Conservation (phyloP, 768 basidiomycete species). For the Termitomyces bulborhizus region DNA sequence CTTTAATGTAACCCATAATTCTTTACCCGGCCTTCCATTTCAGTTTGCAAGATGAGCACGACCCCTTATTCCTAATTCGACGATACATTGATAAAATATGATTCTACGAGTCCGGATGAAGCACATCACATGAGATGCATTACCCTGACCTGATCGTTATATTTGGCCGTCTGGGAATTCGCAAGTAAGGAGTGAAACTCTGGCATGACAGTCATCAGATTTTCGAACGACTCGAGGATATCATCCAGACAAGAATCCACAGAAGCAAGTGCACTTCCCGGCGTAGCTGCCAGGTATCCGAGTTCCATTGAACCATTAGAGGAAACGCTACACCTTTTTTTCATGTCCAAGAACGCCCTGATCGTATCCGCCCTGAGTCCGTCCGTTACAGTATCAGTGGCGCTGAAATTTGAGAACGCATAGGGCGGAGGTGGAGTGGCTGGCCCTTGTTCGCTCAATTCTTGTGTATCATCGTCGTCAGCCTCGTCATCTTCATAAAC, state of each 20-base stretch:
- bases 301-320: slow-evolving; percentile 5
- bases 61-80: not conserved
- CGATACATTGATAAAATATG: not conserved
- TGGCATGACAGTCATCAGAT: slow-evolving; percentile 13
- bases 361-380: not conserved
- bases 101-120: slow-evolving; percentile 9
- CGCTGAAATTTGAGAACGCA: slow-evolving; percentile 1
- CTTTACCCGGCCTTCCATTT: no score
- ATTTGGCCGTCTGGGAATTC: not conserved
- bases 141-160: not conserved
- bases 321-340: not conserved
- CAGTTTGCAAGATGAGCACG: no score
- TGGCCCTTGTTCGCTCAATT: not conserved
- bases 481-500: slow-evolving; percentile 5
- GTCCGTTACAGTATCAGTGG: not conserved
- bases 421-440: slow-evolving; percentile 14
- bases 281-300: slow-evolving; percentile 1
- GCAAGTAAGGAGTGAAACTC: slow-evolving; percentile 1
- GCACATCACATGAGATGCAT: slow-evolving; percentile 5
- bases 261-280: slow-evolving; percentile 3
- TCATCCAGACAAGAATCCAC: slow-evolving; percentile 14
- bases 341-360: not conserved
- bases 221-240: slow-evolving; percentile 16
- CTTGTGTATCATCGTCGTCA: slow-evolving; percentile 10
- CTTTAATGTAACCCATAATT: not conserved